Base-by-base conservation (phyloP, 2,329 filamentous ascomycete genomes). In the Sarocladium kiliense region DNA sequence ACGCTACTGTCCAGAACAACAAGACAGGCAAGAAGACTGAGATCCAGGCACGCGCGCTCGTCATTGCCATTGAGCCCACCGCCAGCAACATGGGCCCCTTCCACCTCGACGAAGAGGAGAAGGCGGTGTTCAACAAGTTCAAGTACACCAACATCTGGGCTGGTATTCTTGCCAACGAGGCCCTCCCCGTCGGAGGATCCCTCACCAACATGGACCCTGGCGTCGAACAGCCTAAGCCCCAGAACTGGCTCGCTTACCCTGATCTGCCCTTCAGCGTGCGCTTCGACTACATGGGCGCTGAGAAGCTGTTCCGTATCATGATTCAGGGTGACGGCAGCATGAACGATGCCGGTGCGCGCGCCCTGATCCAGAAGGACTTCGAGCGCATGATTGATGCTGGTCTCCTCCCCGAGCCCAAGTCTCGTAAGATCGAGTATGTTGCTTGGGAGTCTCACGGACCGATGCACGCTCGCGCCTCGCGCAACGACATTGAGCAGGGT, bases 41-140 rank as follows among this genome's bases (percentile, higher is more conserved):
- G 6, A 64, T 74, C 59, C 58, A 60, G 36, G 70, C 70, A 18
- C 65, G 66, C 53, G 65, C 65, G 34, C 61, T 74, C 4, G 63
- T 75, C 11, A 56, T 74, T 32, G 63, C 72, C 5, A 64, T 68
- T n/a, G 65, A 71, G 18, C 72, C 72, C 0, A 67, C 61, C 7
- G 56, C 66, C 4, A 59, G 64, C 12, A 68, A 69, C 54, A 59
- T 74, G 18, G 55, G 53, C 16, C 56, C 60, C 2, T 68, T 73
- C 44, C 65, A 69, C 56, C 60, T 74, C 2, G 65, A 67, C 54
- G 47, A 56, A 0, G 49, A 53, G 3, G 71, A 75, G 49, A 36
- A 42, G 2, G 34, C n/a, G 2, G 59, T 73, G 26, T 72, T 75
- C 57, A 53, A 56, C 55, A 66, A 69, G 58, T 70, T 72, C 58